These are phyloP conservation scores for Ambrosiella xylebori DNA, from an alignment of 2,329 filamentous ascomycete species.

Conservation along the genomic window DNA sequence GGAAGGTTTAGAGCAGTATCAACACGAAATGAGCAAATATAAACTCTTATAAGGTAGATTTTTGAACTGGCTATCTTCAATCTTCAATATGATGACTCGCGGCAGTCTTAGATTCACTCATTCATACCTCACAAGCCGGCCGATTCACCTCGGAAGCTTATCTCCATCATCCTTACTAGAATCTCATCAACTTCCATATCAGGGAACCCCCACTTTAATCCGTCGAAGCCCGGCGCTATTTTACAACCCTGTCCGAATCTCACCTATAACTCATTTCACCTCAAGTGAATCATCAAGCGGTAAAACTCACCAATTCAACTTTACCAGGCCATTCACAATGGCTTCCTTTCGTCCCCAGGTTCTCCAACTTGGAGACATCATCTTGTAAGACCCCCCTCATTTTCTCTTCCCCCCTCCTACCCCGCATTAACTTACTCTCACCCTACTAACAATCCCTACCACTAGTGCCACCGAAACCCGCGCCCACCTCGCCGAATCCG, in stretches of 20 bases:
- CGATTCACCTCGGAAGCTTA: neutral
- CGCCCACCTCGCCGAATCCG: conserved; percentile 41
- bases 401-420: neutral
- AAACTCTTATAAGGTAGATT: no score
- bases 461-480: conserved; percentile 47
- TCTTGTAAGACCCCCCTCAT: neutral
- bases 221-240: neutral
- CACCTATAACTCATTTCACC: neutral
- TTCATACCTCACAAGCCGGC: no score
- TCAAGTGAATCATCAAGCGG: no score
- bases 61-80: no score
- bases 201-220: neutral
- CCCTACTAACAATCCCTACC: neutral
- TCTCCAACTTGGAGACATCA: neutral
- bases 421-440: neutral
- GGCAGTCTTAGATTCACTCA: no score
- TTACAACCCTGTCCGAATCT: neutral
- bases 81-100: no score
- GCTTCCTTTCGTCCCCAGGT: neutral
- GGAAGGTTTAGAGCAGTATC: no score
- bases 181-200: neutral
- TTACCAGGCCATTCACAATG: neutral
- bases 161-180: neutral
- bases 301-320: no score
- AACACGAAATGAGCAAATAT: no score